These are phyloP conservation scores for Coemansia sp. DNA, from an alignment of 192 early-diverging fungal species.

Conservation along the genomic window DNA sequence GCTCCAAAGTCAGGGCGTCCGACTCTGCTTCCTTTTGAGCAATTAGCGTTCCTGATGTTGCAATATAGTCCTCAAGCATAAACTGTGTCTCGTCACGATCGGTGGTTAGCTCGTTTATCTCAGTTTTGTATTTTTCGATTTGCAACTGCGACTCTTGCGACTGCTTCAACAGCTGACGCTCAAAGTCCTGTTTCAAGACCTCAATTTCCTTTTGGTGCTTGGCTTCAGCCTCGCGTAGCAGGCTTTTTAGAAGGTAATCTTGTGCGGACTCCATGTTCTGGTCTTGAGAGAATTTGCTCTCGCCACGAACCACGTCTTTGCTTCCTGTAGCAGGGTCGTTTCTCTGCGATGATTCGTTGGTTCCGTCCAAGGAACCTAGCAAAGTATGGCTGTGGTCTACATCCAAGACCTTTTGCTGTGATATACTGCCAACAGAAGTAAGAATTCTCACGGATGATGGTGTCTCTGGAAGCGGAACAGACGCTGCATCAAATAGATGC, in stretches of 20 bases:
- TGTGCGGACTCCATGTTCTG: not conserved
- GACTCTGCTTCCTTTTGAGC: constrained; percentile 32
- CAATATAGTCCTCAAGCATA: constrained; percentile 40
- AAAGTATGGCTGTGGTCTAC: not conserved
- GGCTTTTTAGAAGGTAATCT: not conserved
- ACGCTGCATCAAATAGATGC: constrained; percentile 17
- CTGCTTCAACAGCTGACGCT: constrained; percentile 11
- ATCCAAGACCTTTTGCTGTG: not conserved
- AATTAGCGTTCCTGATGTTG: constrained; percentile 27
- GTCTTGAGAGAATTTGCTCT: not conserved
- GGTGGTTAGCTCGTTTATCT: constrained; percentile 3
- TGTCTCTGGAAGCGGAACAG: constrained; percentile 32
- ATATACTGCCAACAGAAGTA: not conserved
- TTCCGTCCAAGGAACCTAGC: not conserved
- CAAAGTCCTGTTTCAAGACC: constrained; percentile 13
- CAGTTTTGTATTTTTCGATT: not conserved
- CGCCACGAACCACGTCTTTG: not conserved
- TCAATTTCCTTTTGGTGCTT: constrained; percentile 11
- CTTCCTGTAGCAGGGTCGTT: not conserved
- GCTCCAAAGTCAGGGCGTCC: constrained; percentile 32
- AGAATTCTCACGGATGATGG: constrained; percentile 10
- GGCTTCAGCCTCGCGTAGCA: constrained; percentile 15
- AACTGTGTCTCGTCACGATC: constrained; percentile 33
- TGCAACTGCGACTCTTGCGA: constrained; percentile 11
- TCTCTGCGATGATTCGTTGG: not conserved